Evolutionary conservation across 495 filamentous ascomycete species (phyloP).

Genomic region (Cenococcum geophilum): DNA sequence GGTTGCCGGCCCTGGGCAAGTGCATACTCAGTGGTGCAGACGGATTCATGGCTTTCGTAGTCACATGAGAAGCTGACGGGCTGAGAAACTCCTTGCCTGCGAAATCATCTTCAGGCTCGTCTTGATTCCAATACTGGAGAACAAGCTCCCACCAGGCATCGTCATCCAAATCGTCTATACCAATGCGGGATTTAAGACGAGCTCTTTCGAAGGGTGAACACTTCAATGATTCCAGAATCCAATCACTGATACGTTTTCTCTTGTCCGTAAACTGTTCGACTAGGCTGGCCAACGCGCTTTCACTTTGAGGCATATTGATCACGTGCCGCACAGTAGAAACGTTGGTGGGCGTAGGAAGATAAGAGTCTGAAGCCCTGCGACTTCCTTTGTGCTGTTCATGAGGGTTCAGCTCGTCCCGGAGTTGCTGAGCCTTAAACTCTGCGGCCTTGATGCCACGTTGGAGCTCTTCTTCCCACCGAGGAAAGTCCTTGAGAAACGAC

Average conservation of each 20-base stretch:
- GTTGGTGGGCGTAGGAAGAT: no score
- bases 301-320: not conserved
- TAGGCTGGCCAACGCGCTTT: slow-evolving; percentile 48
- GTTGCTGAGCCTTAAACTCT: no score
- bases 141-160: slow-evolving; percentile 3
- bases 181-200: not conserved
- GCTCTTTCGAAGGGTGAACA: slow-evolving; percentile 7
- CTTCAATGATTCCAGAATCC: slow-evolving; percentile 12
- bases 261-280: slow-evolving; percentile 23
- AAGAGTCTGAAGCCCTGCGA: slow-evolving; percentile 1
- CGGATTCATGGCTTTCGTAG: not conserved
- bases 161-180: slow-evolving; percentile 5
- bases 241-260: slow-evolving; percentile 5
- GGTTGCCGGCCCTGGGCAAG: no score
- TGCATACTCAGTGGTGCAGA: not conserved
- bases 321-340: no score
- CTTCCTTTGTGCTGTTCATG: not conserved
- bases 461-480: not conserved
- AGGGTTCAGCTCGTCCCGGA: no score
- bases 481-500: not conserved
- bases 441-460: no score
- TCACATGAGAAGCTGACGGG: not conserved
- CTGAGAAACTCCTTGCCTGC: not conserved
- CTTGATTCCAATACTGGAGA: slow-evolving; percentile 10
- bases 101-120: not conserved